Base-by-base conservation (phyloP, 768 basidiomycete genomes). In the Cystobasidium onofrii region DNA sequence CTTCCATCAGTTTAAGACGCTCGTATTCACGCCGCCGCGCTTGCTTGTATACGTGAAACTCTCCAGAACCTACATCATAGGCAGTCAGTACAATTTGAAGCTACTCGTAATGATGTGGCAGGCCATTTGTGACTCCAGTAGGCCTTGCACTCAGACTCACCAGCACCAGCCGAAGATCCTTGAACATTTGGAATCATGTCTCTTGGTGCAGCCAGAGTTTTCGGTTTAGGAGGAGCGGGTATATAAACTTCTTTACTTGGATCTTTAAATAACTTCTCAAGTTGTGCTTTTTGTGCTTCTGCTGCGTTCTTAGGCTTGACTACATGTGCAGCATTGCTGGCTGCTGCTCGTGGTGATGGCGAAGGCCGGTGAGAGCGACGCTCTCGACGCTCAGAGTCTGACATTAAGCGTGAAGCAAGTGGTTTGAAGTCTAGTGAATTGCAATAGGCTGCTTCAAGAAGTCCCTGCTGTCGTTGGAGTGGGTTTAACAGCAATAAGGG, bases 41-140 rank as follows among this genome's bases (percentile, higher is more conserved):
- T 20, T 95, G 94, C 80, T 98, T 98, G 84, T 98, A 99, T 0
- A 99, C 96, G 80, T 99, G 96, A 80, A 98, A 97, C 81, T 95
- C 94, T 52, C 65, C 67, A 23, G 71, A 54, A 10, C 66, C 69
- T 71, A 54, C 1, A 29, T n/a, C 9, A 55, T 55, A 55, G 23
- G 54, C 12, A 25, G 31, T 39, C 27, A 61, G 27, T 61, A 39
- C 29, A 31, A 12, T 50, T 20, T 20, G 20, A n/a, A 50, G n/a
- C n/a, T n/a, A 50, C 9, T 34, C 29, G 39, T 29, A 43, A 36
- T 9, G 64, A n/a, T 4, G 2, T 36, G n/a, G 17, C 41, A 25
- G 1, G 13, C 7, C 12, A 4, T 29, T 2, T 33, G 2, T 25
- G 39, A 36, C 15, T 25, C 29, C 72, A 17, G 57, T 6, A 70